Percentiles rank a stretch among this genome's conserved stretches.
These are phyloP conservation scores for Odontarrhena argentea DNA, from an alignment of 345 rosid species.

Conservation along the genomic window DNA sequence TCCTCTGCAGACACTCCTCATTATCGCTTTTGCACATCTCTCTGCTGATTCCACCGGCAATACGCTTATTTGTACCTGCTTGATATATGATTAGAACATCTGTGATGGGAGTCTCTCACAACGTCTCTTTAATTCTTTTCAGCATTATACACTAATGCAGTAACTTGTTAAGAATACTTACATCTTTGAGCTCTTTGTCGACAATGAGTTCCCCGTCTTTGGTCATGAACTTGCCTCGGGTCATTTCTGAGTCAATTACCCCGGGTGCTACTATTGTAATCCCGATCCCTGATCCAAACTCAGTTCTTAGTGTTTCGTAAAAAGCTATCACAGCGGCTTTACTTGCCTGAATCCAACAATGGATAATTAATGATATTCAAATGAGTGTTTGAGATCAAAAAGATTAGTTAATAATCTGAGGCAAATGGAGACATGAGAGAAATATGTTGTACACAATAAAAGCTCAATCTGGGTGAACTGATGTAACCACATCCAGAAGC, in stretches of 20 bases:
- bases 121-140: no score
- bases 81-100: background rate
- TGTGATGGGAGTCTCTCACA: no score
- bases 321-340: slow-evolving; percentile 56
- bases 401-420: background rate
- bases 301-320: slow-evolving; percentile 49
- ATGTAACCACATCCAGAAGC: slow-evolving; percentile 53
- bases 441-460: slow-evolving; percentile 46
- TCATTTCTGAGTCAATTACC: slow-evolving; percentile 46
- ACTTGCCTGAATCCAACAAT: slow-evolving; percentile 46
- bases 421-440: background rate
- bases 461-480: slow-evolving; percentile 47
- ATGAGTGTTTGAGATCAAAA: background rate
- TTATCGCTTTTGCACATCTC: slow-evolving; percentile 46
- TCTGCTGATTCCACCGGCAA: slow-evolving; percentile 42
- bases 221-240: slow-evolving; percentile 47
- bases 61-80: slow-evolving; percentile 29
- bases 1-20: slow-evolving; percentile 53
- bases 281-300: slow-evolving; percentile 46
- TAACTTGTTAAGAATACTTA: slow-evolving; percentile 27
- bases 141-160: no score
- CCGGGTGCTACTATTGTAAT: slow-evolving; percentile 60
- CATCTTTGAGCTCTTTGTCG: slow-evolving; percentile 49
- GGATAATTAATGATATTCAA: background rate
- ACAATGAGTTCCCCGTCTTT: slow-evolving; percentile 41